Conservation (phyloP, 1,284 basidiomycete species). For the Cutaneotrichosporon cavernicola region DNA sequence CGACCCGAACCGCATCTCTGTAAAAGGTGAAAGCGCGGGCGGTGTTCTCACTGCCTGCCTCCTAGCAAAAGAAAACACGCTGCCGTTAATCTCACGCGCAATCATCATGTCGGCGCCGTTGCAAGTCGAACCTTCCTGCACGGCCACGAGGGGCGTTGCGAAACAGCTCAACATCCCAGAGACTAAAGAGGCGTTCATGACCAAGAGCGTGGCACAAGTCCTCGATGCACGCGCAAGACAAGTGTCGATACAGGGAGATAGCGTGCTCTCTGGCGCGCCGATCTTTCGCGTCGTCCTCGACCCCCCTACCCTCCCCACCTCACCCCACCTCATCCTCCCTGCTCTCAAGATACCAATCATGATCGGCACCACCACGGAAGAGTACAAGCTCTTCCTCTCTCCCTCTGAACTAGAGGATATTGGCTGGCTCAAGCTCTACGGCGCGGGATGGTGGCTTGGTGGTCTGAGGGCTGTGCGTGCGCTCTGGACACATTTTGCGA, state of each 20-base stretch:
- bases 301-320: neutral
- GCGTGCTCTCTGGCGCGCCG: neutral
- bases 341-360: neutral
- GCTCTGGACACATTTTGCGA: neutral
- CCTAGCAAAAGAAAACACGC: neutral
- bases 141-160: neutral
- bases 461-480: neutral
- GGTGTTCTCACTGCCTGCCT: neutral
- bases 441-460: neutral
- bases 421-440: neutral
- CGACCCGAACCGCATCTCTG: constrained; percentile 51
- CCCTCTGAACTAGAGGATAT: neutral
- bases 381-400: constrained; percentile 9
- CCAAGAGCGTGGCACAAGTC: neutral
- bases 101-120: constrained; percentile 7
- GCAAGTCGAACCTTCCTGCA: neutral
- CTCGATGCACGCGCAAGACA: neutral
- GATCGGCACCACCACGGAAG: constrained; percentile 12
- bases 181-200: neutral
- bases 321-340: neutral
- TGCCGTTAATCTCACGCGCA: neutral
- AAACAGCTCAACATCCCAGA: too few relatives aligned
- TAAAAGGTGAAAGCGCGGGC: constrained; percentile 52
- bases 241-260: neutral
- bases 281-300: neutral